Conservation (phyloP, 192 early-diverging fungal species). For the Podila horticola region DNA sequence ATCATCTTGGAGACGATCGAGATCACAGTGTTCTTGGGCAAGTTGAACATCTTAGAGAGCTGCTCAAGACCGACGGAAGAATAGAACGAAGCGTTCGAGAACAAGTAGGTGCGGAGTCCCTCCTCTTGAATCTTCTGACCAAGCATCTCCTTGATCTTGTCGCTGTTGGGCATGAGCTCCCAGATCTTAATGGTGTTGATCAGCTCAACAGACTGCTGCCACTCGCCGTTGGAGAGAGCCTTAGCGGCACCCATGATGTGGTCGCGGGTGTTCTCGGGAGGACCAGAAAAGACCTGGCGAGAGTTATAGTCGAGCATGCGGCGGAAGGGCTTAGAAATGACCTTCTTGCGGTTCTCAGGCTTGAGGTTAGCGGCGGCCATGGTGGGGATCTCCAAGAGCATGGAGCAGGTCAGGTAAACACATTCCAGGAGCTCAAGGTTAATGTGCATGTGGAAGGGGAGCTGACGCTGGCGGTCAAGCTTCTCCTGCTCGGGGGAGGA, state of each 20-base stretch:
- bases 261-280: conserved; percentile 98
- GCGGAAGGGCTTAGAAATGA: conserved; percentile 92
- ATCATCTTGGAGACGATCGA: conserved; percentile 94
- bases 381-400: conserved; percentile 96
- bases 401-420: conserved; percentile 94
- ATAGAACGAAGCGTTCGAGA: conserved; percentile 91
- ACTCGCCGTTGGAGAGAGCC: conserved; percentile 91
- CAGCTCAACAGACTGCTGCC: conserved; percentile 86
- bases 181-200: conserved; percentile 96
- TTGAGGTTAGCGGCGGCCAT: conserved; percentile 82
- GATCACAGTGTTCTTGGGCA: conserved; percentile 71
- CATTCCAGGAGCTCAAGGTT: conserved; percentile 99
- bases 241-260: conserved; percentile 98
- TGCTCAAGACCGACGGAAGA: conserved; percentile 86
- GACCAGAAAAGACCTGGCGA: conserved; percentile 93
- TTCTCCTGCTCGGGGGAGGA: conserved; percentile 91
- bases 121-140: conserved; percentile 93
- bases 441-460: conserved; percentile 99
- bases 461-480: conserved; percentile 93
- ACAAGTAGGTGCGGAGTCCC: conserved; percentile 95
- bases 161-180: conserved; percentile 86
- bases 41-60: conserved; percentile 89
- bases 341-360: conserved; percentile 67
- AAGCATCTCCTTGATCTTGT: conserved; percentile 94
- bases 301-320: conserved; percentile 95